Evolutionary conservation across 2,329 filamentous ascomycete species (phyloP), one percentile per base, ranked within the genome.

Genomic region (Phialophora verrucosa): DNA sequence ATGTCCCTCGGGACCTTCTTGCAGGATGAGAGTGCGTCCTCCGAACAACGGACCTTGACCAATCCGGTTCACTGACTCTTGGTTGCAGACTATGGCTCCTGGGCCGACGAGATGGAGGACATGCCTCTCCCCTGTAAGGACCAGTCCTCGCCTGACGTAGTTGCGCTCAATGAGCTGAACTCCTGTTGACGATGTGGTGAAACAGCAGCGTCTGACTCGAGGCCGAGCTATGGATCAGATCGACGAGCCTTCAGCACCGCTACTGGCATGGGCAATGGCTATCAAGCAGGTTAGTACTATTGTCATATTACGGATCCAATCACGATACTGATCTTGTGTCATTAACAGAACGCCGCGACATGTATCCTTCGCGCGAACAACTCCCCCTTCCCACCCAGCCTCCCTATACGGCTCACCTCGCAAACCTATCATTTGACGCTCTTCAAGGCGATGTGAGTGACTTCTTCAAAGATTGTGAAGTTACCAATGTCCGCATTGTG

Each of bases 61-160:
- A 44, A 63, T 54, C 51, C 32, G 14, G 11, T 51, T 57, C 14
- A 71, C 78, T 78, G 68, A 76, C 69, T 23, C 70, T 70, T 63
- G 69, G 59, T 76, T 8, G 14, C 38, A 91, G 88, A 86, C 75
- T 85, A 90, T 77, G 93, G 94, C 77, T 98, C 95, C 74, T 99
- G 95, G 95, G 95, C 95, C 75, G 96, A 99, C 83, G 95, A 99
- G 79, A 97, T 99, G 83, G 95, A 99, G 81, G 93, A 97, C 76
- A 83, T 85, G 80, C 86, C 86, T 70, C 86, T 91, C 72, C 87
- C 88, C 79, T 83, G 91, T 94, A 85, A 84, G 70, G 27, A 89
- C 83, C 65, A 4, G 8, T n/a, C 20, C 49, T 7, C 8, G 27
- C 25, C 49, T 51, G 20, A 27, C 49, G 14, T 35, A 23, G 11